phyloP scores from a whole-genome alignment of 2,329 filamentous ascomycete species.

The Aureobasidium sp. region DNA sequence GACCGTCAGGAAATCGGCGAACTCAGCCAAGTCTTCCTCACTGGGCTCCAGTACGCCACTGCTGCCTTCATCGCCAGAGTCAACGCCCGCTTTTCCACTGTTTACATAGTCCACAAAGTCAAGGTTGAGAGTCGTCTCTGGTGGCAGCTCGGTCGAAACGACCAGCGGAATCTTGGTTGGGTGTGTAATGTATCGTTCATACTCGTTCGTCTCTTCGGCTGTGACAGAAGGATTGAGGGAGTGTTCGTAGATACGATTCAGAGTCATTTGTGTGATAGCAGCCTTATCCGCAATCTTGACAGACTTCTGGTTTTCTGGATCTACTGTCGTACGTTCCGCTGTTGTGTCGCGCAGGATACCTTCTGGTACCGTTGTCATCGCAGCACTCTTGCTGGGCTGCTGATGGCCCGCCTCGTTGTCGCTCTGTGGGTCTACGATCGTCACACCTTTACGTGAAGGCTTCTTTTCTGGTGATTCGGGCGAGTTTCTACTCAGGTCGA shows the following conservation, averaged over 20 bases:
- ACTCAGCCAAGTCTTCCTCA: conserved; percentile 43
- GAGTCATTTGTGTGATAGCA: conserved; percentile 78
- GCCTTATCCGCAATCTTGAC: conserved; percentile 56
- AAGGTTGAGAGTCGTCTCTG: conserved; percentile 42
- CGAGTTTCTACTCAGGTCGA: conserved; percentile 30
- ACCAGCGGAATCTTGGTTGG: conserved; percentile 84
- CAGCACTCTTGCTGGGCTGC: background rate
- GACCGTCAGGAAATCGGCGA: conserved; percentile 58
- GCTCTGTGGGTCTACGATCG: conserved; percentile 55
- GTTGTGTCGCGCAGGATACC: conserved; percentile 15
- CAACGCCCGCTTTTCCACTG: conserved; percentile 44
- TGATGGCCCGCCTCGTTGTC: conserved; percentile 22
- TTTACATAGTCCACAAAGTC: conserved; percentile 79
- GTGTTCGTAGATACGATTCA: conserved; percentile 76
- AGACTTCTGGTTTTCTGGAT: conserved; percentile 1
- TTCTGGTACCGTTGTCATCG: conserved; percentile 2
- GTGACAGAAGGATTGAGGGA: conserved; percentile 80
- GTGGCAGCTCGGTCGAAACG: conserved; percentile 58
- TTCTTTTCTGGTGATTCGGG: conserved; percentile 50
- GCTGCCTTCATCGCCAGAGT: conserved; percentile 31
- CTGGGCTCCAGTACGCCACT: conserved; percentile 39
- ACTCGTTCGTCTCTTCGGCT: conserved; percentile 71
- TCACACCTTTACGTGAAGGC: conserved; percentile 59
- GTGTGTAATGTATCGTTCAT: conserved; percentile 80
- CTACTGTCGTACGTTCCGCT: background rate